Percentiles rank a stretch among this genome's conserved stretches.
These are phyloP conservation scores for Fusarium multiceps DNA, from an alignment of 2,329 filamentous ascomycete species.

Conservation along the genomic window DNA sequence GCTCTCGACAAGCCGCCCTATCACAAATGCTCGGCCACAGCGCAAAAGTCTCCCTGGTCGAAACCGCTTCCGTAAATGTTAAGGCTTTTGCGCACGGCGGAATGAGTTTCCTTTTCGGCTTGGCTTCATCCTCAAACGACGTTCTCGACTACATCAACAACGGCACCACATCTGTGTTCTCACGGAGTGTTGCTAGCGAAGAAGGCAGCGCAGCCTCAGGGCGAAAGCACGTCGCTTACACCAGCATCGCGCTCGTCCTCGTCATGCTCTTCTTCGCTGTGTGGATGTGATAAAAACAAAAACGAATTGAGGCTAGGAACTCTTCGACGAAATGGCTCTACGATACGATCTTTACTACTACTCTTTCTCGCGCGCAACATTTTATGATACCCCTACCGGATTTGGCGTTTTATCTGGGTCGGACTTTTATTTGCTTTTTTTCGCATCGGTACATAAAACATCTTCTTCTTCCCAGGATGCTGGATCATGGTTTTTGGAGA, in stretches of 20 bases:
- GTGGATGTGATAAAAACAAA: slow-evolving; percentile 38
- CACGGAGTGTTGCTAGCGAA: slow-evolving; percentile 76
- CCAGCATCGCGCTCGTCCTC: slow-evolving; percentile 45
- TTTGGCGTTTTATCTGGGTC: slow-evolving; percentile 44
- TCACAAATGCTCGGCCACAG: slow-evolving; percentile 87
- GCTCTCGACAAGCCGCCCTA: slow-evolving; percentile 75
- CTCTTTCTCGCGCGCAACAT: slow-evolving; percentile 28
- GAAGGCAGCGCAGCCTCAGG: slow-evolving; percentile 70
- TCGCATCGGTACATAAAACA: slow-evolving; percentile 3
- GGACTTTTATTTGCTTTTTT: slow-evolving; percentile 30
- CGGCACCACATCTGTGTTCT: slow-evolving; percentile 84
- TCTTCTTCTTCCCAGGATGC: slow-evolving; percentile 13
- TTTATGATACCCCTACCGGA: slow-evolving; percentile 45
- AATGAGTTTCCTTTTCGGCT: slow-evolving; percentile 86
- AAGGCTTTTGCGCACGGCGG: slow-evolving; percentile 79
- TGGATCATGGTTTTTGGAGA: slow-evolving; percentile 19
- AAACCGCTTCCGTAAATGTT: slow-evolving; percentile 79
- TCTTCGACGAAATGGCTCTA: slow-evolving; percentile 2
- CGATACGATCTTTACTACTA: slow-evolving; percentile 10
- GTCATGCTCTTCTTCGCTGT: slow-evolving; percentile 48
- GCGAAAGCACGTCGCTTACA: slow-evolving; percentile 45
- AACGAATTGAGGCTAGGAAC: background rate
- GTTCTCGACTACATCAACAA: slow-evolving; percentile 87
- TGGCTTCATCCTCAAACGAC: slow-evolving; percentile 80
- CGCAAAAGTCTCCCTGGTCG: slow-evolving; percentile 87